Evolutionary conservation across 2,329 filamentous ascomycete genomes (phyloP).

Genomic region (Aureobasidium musti): DNA sequence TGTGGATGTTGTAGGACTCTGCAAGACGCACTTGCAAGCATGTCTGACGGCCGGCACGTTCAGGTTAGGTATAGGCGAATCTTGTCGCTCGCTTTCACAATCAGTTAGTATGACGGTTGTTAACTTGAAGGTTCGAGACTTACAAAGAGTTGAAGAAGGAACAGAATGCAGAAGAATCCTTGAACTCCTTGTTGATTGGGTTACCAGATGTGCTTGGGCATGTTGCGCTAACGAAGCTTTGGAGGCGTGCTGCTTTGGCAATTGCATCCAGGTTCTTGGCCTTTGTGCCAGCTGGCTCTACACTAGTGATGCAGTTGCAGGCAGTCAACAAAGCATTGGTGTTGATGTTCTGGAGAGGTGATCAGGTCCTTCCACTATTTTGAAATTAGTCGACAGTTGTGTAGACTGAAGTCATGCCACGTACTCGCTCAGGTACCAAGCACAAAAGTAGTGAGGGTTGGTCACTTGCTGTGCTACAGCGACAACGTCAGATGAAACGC

Average conservation of each 20-base stretch:
- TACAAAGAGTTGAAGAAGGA: not conserved
- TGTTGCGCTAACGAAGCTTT: not conserved
- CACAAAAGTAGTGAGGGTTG: not conserved
- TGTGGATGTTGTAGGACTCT: not conserved
- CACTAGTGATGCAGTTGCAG: not conserved
- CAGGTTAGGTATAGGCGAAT: slow-evolving; percentile 1
- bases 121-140: not conserved
- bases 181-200: not conserved
- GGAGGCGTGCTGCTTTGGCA: slow-evolving; percentile 1
- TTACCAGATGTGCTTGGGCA: not conserved
- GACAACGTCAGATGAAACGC: not conserved
- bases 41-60: slow-evolving; percentile 1
- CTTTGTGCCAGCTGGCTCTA: not conserved
- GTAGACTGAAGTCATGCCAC: not conserved
- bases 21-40: not conserved
- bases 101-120: not conserved
- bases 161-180: not conserved
- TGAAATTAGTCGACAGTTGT: not conserved
- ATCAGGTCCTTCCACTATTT: not conserved
- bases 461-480: not conserved
- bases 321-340: not conserved
- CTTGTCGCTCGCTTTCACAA: not conserved
- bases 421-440: not conserved
- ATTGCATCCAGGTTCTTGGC: not conserved
- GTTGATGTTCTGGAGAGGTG: not conserved